Evolutionary conservation across 1,284 basidiomycete genomes (phyloP), one percentile per base, ranked within the genome.

Genomic region (Ustilago cynodontis): DNA sequence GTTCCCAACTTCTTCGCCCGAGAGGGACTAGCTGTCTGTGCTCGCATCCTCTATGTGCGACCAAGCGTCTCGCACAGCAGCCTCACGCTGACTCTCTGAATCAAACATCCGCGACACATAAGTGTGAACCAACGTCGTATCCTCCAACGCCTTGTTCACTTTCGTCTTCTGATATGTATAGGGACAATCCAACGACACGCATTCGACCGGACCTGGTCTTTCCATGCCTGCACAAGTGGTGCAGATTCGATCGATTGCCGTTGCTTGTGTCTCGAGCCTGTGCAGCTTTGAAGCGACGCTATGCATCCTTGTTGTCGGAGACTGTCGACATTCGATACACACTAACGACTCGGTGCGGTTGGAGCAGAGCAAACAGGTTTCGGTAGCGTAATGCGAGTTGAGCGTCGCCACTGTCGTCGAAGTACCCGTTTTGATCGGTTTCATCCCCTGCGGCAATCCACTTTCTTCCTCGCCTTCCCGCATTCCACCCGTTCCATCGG

Each of bases 331-430:
- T 61, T 83, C 81, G 35, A 72, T 16, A 56, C 82, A 83, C 56
- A 84, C 39, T 24, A 67, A 59, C 79, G 91, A 87, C 4, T 87
- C 85, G 2, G 92, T 90, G 39, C 86, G 83, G 10, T 87, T 86
- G 1, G 89, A 89, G 78, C 94, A 95, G 9, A 91, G 87, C 37
- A 93, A 82, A 85, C 94, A 95, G 53, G 90, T 90, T 13, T 89
- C 89, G 64, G 88, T 91, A n/a, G 87, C 87, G 83, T 95, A 94
- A 86, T 94, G 93, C 59, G 90, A 90, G 77, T 93, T 90, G 52
- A 94, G 91, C 82, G 90, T 90, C 71, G 88, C 20, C 41, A 43
- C 18, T 8, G 18, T 82, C 52, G 87, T 86, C 39, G 88, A 51
- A 28, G 39, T 45, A 43, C 16, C 41, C 18, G 39, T 56, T 45